Evolutionary conservation across 768 basidiomycete species (phyloP), one percentile per base, ranked within the genome.

Genomic region (Baorangia bicolor): DNA sequence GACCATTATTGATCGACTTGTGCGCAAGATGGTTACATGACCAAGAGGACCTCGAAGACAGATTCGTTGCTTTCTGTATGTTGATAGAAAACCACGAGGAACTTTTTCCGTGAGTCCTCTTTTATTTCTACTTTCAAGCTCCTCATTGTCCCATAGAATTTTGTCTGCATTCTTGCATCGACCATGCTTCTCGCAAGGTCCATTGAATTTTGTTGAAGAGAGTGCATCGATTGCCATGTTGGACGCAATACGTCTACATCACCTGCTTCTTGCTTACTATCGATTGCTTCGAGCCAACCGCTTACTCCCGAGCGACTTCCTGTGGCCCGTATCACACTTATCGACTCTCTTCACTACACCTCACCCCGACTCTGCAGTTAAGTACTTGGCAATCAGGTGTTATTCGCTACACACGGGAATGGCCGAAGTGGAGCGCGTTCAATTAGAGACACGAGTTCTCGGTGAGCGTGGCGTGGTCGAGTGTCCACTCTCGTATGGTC

Each of bases 1-100:
- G 88, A 57, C 94, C 95, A 4, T 71, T 98, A 49, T 69, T 93
- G 37, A 63, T 88, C 27, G 90, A 96, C 69, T 73, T 98, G 25
- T 87, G 86, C 64, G 89, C 89, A 4, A 73, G 90, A 64, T 97
- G 92, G 93, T 67, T 95, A 39, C 75, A 86, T n/a, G 73, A 77
- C 20, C 63, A 76, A 35, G 71, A 79, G 39, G 73, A 78, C 55
- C 61, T 75, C 23, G 79, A 83, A 51, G 78, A 81, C 37, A 78
- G 81, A 62, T 71, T 86, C 44, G 73, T 79, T 44, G 85, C 86
- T 4, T 72, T 89, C n/a, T 84, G 79, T 62, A 70, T 81, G 55
- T 72, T 92, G 51, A 64, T 90, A 27, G 85, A 88, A 74, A 75
- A 80, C 31, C 85, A 90, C 59, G 81, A 84, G 64, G 88, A 91